Evolutionary conservation across 179 eudicot genomes (phyloP).

Genomic region (Heliamphora pulchella): DNA sequence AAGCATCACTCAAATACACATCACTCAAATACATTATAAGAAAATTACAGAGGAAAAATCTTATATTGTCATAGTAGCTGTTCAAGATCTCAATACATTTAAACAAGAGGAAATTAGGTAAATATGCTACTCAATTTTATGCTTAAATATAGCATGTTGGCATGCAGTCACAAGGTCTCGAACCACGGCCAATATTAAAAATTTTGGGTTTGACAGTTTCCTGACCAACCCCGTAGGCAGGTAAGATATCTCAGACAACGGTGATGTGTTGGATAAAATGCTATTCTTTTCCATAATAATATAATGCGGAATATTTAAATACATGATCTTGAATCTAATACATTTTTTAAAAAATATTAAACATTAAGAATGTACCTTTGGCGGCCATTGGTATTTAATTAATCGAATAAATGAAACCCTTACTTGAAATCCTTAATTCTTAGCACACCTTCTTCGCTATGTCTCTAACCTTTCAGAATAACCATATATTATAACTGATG

Average conservation of each 20-base stretch:
- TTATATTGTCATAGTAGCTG: neutral
- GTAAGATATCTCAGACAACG: neutral
- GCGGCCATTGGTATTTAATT: too few species aligned
- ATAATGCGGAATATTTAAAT: too few species aligned
- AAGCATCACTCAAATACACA: constrained; percentile 1
- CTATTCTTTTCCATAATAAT: too few species aligned
- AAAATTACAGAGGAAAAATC: neutral
- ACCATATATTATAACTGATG: too few species aligned
- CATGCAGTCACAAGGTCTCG: neutral
- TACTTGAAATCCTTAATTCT: too few species aligned
- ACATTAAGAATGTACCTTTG: too few species aligned
- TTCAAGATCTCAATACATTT: neutral
- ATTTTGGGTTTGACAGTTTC: neutral
- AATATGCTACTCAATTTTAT: neutral
- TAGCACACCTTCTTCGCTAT: too few species aligned
- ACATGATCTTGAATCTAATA: too few species aligned
- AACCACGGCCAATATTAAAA: neutral
- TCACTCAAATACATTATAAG: too few species aligned
- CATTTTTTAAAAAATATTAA: too few species aligned
- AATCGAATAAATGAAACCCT: too few species aligned
- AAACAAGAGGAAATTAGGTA: neutral
- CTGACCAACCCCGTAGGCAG: neutral
- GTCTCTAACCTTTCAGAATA: too few species aligned
- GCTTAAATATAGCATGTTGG: neutral
- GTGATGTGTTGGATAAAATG: neutral